A percentile compares a stretch with the other conserved stretches of the same genome.
Evolutionary conservation across 1,139 yeast species (phyloP).

Genomic region (Geotrichum carabidarum): DNA sequence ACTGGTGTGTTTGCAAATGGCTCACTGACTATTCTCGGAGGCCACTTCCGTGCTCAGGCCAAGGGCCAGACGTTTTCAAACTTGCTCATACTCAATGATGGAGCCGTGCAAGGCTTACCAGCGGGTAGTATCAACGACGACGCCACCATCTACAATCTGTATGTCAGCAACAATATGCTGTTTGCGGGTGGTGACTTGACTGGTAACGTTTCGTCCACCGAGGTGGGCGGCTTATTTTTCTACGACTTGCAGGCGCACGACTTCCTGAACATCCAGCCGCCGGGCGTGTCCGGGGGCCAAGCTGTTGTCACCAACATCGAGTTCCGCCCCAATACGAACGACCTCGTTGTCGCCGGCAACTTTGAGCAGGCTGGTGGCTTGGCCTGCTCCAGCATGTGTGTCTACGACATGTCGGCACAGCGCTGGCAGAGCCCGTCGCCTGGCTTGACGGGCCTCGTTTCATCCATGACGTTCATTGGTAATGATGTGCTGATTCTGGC

Average conservation of each 20-base stretch:
- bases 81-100: slow-evolving; percentile 37
- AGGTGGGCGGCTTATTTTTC: slow-evolving; percentile 45
- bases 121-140: slow-evolving; percentile 35
- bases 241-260: slow-evolving; percentile 46
- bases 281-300: slow-evolving; percentile 33
- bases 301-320: slow-evolving; percentile 51
- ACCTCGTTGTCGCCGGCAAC: slow-evolving; percentile 71
- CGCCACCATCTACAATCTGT: slow-evolving; percentile 41
- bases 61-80: slow-evolving; percentile 33
- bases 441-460: slow-evolving; percentile 50
- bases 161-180: slow-evolving; percentile 43
- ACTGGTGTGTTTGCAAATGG: slow-evolving; percentile 45
- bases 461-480: slow-evolving; percentile 51
- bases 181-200: slow-evolving; percentile 52
- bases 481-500: slow-evolving; percentile 52
- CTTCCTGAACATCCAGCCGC: slow-evolving; percentile 47
- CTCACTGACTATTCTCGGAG: slow-evolving; percentile 53
- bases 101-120: slow-evolving; percentile 37
- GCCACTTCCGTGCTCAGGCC: slow-evolving; percentile 39
- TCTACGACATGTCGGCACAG: slow-evolving; percentile 53
- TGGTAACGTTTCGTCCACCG: slow-evolving; percentile 30
- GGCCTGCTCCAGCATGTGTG: slow-evolving; percentile 60
- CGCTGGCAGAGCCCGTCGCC: slow-evolving; percentile 52
- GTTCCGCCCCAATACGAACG: slow-evolving; percentile 46
- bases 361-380: slow-evolving; percentile 58